Evolutionary conservation across 768 basidiomycete genomes (phyloP).

Genomic region (Suillus plorans): DNA sequence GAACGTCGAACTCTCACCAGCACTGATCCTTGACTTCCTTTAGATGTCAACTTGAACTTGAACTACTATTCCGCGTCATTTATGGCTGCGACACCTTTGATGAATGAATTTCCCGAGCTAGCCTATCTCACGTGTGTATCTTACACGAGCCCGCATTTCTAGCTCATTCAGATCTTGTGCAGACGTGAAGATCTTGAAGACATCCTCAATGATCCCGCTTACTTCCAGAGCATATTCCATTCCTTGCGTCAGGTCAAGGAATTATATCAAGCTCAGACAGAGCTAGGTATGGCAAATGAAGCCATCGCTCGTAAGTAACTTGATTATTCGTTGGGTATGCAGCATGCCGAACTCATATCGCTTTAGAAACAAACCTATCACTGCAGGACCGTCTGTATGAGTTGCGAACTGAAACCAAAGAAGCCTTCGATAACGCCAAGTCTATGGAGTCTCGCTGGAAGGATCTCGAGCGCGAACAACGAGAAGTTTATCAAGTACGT

Average conservation of each 20-base stretch:
- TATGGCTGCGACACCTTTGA: slow-evolving; percentile 42
- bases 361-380: slow-evolving; percentile 68
- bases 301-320: slow-evolving; percentile 73
- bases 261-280: slow-evolving; percentile 73
- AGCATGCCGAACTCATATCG: slow-evolving; percentile 7
- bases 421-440: slow-evolving; percentile 86
- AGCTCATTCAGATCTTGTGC: slow-evolving; percentile 15
- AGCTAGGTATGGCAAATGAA: slow-evolving; percentile 82
- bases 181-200: slow-evolving; percentile 93
- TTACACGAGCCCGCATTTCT: slow-evolving; percentile 1
- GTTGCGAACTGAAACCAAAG: slow-evolving; percentile 79
- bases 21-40: not conserved
- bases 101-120: slow-evolving; percentile 71
- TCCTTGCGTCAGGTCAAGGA: slow-evolving; percentile 71
- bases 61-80: slow-evolving; percentile 1
- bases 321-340: slow-evolving; percentile 11
- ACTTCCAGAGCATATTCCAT: slow-evolving; percentile 88
- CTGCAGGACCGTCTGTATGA: slow-evolving; percentile 75
- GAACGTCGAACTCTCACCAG: not conserved
- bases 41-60: not conserved
- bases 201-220: slow-evolving; percentile 72
- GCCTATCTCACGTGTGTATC: slow-evolving; percentile 63
- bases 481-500: slow-evolving; percentile 81
- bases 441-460: slow-evolving; percentile 79
- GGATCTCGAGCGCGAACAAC: slow-evolving; percentile 86